Conservation (phyloP, 441 rosid species). For the Croton laevigatus region DNA sequence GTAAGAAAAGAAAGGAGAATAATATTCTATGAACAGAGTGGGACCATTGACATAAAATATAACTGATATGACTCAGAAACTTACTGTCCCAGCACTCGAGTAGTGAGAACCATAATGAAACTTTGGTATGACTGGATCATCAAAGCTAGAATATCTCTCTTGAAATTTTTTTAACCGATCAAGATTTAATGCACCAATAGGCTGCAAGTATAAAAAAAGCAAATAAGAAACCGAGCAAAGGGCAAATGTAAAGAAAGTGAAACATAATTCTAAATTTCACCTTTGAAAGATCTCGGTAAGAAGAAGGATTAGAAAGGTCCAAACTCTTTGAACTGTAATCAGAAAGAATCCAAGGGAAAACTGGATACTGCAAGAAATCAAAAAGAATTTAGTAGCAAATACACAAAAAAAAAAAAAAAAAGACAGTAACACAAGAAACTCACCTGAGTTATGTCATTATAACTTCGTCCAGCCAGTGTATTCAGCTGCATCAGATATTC, state of each 20-base stretch:
- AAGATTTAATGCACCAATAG: slow-evolving; percentile 93
- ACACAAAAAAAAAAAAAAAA: neutral
- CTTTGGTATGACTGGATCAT: slow-evolving; percentile 98
- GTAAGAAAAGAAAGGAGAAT: neutral
- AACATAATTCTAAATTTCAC: slow-evolving; percentile 45
- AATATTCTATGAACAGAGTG: neutral
- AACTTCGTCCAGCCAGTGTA: slow-evolving; percentile 98
- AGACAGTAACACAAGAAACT: slow-evolving; percentile 12
- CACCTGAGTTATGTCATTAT: slow-evolving; percentile 99
- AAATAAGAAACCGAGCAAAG: slow-evolving; percentile 28
- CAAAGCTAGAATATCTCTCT: slow-evolving; percentile 98
- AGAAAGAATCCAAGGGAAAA: slow-evolving; percentile 98
- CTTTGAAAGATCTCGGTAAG: slow-evolving; percentile 98
- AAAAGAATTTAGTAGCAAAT: slow-evolving; percentile 23
- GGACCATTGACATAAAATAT: slow-evolving; percentile 4
- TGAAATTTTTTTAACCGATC: slow-evolving; percentile 85
- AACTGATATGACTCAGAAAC: slow-evolving; percentile 31
- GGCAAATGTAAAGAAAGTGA: slow-evolving; percentile 20
- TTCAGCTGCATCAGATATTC: slow-evolving; percentile 98
- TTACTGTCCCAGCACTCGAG: slow-evolving; percentile 97
- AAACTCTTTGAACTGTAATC: slow-evolving; percentile 75
- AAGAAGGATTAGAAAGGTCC: slow-evolving; percentile 83
- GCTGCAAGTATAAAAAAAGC: slow-evolving; percentile 53
- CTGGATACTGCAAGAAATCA: slow-evolving; percentile 83
- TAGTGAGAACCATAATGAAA: slow-evolving; percentile 99